Conservation (phyloP, 1,284 basidiomycete genomes). For the Apiotrichum laibachii region DNA sequence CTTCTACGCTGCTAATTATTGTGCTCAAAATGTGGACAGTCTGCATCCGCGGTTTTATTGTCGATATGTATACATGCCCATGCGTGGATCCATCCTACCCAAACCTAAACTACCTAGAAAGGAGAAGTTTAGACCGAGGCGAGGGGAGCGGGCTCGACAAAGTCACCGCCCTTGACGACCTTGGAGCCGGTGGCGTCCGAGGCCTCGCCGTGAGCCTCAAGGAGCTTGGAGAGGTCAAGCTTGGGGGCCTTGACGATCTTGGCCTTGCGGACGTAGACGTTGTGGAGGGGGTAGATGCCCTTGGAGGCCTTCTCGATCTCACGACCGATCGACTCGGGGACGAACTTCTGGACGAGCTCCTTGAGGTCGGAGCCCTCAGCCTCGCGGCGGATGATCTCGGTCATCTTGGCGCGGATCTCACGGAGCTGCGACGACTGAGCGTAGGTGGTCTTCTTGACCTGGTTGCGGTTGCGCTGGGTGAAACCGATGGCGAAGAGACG, state of each 20-base stretch:
- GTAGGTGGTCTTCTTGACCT: slow-evolving; percentile 99
- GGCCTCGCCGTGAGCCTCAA: slow-evolving; percentile 93
- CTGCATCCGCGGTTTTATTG: not conserved
- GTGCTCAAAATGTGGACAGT: no score
- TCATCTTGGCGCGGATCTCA: slow-evolving; percentile 99
- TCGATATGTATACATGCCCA: slow-evolving; percentile 40
- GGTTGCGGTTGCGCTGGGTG: slow-evolving; percentile 93
- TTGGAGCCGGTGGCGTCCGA: slow-evolving; percentile 61
- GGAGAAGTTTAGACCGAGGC: slow-evolving; percentile 47
- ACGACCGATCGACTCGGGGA: slow-evolving; percentile 97
- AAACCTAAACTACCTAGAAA: slow-evolving; percentile 22
- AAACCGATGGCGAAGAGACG: slow-evolving; percentile 99
- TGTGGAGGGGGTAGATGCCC: slow-evolving; percentile 50
- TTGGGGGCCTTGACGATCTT: slow-evolving; percentile 96
- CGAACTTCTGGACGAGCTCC: slow-evolving; percentile 97
- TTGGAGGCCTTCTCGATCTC: slow-evolving; percentile 97
- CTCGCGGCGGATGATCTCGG: slow-evolving; percentile 98
- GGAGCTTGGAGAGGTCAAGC: slow-evolving; percentile 90
- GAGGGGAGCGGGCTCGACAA: slow-evolving; percentile 52
- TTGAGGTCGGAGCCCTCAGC: slow-evolving; percentile 94
- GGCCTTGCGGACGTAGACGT: slow-evolving; percentile 96
- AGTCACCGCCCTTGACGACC: slow-evolving; percentile 50
- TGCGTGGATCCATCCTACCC: slow-evolving; percentile 2
- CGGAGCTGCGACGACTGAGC: slow-evolving; percentile 92
- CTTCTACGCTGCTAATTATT: no score